A percentile compares a stretch with the other conserved stretches of the same genome.
Conservation (phyloP, 2,329 filamentous ascomycete genomes). For the Aspergillus versicolor region DNA sequence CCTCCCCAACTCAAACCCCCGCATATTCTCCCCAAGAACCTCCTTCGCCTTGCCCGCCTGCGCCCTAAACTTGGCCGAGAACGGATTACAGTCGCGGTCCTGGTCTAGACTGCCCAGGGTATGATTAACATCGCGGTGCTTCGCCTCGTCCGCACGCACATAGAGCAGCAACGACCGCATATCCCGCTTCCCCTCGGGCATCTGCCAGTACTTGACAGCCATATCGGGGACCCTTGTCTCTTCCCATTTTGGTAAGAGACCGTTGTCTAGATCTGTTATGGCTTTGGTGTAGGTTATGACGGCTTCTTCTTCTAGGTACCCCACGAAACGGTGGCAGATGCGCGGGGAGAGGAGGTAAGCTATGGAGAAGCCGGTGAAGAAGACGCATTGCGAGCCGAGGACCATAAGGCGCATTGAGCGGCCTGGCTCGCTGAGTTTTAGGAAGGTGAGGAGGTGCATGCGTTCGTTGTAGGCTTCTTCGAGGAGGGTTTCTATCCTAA, state of each 20-base stretch:
- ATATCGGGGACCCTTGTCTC: constrained; percentile 80
- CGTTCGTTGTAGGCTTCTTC: constrained; percentile 91
- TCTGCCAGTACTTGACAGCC: constrained; percentile 88
- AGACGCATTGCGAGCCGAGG: constrained; percentile 88
- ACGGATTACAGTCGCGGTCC: constrained; percentile 86
- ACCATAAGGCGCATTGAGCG: constrained; percentile 92
- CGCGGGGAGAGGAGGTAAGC: constrained; percentile 82
- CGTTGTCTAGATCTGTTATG: constrained; percentile 80
- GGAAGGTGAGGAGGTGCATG: constrained; percentile 89
- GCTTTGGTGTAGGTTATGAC: constrained; percentile 92
- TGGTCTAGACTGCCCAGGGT: constrained; percentile 87
- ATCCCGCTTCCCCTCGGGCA: constrained; percentile 76
- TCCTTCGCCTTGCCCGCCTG: too few species aligned
- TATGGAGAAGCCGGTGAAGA: constrained; percentile 92
- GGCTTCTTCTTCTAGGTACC: constrained; percentile 95
- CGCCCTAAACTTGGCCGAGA: constrained; percentile 64
- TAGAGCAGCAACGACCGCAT: constrained; percentile 89
- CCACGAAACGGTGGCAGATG: constrained; percentile 92
- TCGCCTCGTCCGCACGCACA: constrained; percentile 82
- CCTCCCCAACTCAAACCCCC: too few species aligned
- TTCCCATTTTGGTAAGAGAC: constrained; percentile 79
- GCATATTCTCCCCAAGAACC: too few species aligned
- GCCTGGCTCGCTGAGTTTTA: constrained; percentile 84
- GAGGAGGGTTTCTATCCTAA: constrained; percentile 78
- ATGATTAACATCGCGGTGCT: constrained; percentile 93